Base-by-base conservation (phyloP, 2,329 filamentous ascomycete genomes). In the Pseudocercospora crystallina region DNA sequence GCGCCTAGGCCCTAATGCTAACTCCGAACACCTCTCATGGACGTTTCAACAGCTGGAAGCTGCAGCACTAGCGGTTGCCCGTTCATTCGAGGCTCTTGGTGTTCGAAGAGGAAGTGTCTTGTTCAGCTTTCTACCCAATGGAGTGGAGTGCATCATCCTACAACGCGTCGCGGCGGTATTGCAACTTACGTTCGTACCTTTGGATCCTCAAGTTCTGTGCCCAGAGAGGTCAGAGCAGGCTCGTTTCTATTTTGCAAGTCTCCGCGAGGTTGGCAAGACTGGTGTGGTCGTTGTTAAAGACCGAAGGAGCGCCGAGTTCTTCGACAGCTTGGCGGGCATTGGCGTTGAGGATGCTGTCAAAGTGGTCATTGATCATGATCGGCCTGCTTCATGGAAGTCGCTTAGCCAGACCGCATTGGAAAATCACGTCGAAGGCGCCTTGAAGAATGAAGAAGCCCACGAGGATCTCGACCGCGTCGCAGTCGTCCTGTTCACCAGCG, bases 401-500 rank as follows among this genome's bases (percentile, higher is more conserved):
- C 11, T 15, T 8, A 15, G 5, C 30, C 14, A 45, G n/a, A 14
- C 12, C 13, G 32, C 15, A 13, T 10, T 20, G 11, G 14, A 12
- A 14, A 33, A 44, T n/a, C n/a, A n/a, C n/a, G 32, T 33, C 11
- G 20, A 26, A 26, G 33, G 29, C 35, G 30, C 36, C 8, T 14
- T 11, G 33, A 14, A 50, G 34, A 41, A 50, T 14, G 20, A 36
- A 12, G 41, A 17, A 5, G 9, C 45, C 40, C 40, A 50, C n/a
- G 12, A 40, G 10, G 17, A 38, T 13, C 20, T 35, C 14, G 33
- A 45, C 13, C 47, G 47, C 29, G 29, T 43, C 12, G 47, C 38
- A 14, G 20, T 26, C n/a, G 33, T 50, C 13, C 35, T 50, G 3
- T 50, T 44, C 47, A 50, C 47, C 35, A 44, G 33, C 26, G 48